Conservation (phyloP, 805 yeast species). For the Zygoascus bituminiphila region DNA sequence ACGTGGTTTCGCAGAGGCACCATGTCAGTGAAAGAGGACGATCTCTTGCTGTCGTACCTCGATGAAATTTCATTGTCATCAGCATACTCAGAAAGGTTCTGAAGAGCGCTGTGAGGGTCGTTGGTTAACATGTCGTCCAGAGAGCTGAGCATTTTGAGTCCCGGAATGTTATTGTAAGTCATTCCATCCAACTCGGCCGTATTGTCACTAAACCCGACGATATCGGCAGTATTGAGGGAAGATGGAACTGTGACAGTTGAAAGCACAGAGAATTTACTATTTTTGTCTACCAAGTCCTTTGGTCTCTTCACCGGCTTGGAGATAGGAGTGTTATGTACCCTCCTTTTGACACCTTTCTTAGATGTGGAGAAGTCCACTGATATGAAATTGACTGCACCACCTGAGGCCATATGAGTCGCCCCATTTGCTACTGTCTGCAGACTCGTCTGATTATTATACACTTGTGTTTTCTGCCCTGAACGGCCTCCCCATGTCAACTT, state of each 20-base stretch:
- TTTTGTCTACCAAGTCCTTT: background rate
- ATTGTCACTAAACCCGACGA: background rate
- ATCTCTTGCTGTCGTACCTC: background rate
- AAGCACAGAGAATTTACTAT: background rate
- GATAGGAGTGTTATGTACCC: background rate
- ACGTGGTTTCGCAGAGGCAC: background rate
- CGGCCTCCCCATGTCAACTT: slow-evolving; percentile 70
- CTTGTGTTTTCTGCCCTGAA: slow-evolving; percentile 40
- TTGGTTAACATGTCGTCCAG: background rate
- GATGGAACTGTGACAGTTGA: background rate
- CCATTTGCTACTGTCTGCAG: background rate
- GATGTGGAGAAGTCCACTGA: background rate
- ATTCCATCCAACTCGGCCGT: background rate
- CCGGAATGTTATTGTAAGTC: background rate
- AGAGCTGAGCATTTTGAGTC: slow-evolving; percentile 1
- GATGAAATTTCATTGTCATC: background rate
- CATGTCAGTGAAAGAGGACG: background rate
- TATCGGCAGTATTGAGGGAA: background rate
- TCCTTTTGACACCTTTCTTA: background rate
- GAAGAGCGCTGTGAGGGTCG: background rate
- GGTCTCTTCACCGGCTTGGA: background rate
- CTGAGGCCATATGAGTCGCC: background rate
- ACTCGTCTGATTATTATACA: slow-evolving; percentile 25
- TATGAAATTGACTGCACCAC: background rate
- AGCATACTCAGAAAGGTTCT: background rate